Base-by-base conservation (phyloP, 495 filamentous ascomycete species). In the Xanthoparmelia taractica region DNA sequence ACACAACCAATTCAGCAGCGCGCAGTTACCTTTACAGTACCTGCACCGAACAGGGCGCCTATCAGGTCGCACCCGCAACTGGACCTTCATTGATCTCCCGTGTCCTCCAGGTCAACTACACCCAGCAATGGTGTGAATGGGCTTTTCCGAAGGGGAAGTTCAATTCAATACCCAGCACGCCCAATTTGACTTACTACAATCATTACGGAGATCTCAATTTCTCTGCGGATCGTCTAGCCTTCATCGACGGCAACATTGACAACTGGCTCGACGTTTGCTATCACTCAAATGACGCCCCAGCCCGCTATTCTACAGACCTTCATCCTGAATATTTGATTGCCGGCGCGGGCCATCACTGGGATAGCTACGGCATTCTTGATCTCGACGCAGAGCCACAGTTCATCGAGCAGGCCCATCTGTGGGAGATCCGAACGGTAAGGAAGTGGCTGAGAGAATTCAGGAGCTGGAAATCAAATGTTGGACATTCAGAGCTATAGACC, bases 101-200 rank as follows among this genome's bases (percentile, higher is more conserved):
- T 8, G 74, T 76, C 1, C 57, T 81, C 10, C 72, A 79, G 58
- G 74, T 73, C 11, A 69, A 73, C 40, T 81, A 81, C 63, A 79
- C 79, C 65, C 78, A 79, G 66, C 75, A 80, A 65, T 81, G 79
- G 79, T 81, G 79, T 61, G 72, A 62, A 38, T 81, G 79, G 79
- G 75, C 76, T 11, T 81, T 81, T 61, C 71, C 77, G 6, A 36
- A 67, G 4, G 79, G 79, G 11, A 55, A 69, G n/a, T 73, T 74
- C 67, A 79, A 77, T 65, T 45, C 66, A 33, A 75, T 81, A 34
- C 76, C 79, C 3, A 23, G 70, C 25, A 73, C 66, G 0, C 78
- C 79, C 2, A 67, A 80, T 63, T 60, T 78, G 0, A 61, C 55
- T 4, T 59, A 63, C 17, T 75, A 74, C 63, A 78, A 78, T 63